A percentile compares a stretch with the other conserved stretches of the same genome.
These are phyloP conservation scores for Arthrobotrys sphaeroides DNA, from an alignment of 2,329 filamentous ascomycete species.

Conservation along the genomic window DNA sequence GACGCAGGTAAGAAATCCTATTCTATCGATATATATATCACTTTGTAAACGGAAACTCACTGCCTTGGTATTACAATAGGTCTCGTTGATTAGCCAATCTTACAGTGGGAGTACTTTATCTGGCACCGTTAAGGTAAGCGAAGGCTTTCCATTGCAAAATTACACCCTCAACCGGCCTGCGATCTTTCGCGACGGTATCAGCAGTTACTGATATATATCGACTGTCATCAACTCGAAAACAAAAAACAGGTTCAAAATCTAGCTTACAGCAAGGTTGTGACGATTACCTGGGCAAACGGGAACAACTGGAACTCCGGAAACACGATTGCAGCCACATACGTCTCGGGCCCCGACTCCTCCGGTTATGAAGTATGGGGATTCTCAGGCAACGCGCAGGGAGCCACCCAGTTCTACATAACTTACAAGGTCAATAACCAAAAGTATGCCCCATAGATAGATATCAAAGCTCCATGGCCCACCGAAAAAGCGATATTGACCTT, in stretches of 20 bases:
- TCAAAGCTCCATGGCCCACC: no score
- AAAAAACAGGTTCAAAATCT: conserved; percentile 40
- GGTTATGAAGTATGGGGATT: conserved; percentile 44
- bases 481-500: background rate
- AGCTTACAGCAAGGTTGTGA: conserved; percentile 35
- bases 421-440: conserved; percentile 25
- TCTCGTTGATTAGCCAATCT: conserved; percentile 42
- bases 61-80: background rate
- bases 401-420: conserved; percentile 48
- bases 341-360: conserved; percentile 37
- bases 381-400: conserved; percentile 21
- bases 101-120: conserved; percentile 37
- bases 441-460: no score
- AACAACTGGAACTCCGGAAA: conserved; percentile 30
- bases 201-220: no score
- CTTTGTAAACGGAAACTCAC: no score
- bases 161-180: background rate
- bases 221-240: background rate
- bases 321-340: conserved; percentile 8
- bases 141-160: background rate
- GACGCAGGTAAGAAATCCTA: conserved; percentile 25
- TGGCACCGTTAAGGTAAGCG: conserved; percentile 32
- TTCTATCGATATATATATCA: no score
- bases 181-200: no score
- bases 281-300: conserved; percentile 32